Evolutionary conservation across 2,329 filamentous ascomycete genomes (phyloP).

Genomic region (Nemania sp.): DNA sequence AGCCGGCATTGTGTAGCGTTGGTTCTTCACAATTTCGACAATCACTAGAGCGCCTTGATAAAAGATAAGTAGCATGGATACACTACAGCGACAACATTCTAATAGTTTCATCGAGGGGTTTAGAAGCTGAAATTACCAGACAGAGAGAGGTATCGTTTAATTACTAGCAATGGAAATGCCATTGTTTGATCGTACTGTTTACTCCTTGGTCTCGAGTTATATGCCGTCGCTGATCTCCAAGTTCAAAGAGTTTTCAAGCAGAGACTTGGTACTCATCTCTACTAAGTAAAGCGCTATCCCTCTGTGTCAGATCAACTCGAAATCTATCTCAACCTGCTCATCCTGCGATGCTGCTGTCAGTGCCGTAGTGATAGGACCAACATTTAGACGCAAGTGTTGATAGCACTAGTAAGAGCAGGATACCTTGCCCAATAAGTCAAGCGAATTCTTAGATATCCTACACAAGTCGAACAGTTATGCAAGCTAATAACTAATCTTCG

Average conservation of each 20-base stretch:
- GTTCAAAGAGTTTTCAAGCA: slow-evolving; percentile 19
- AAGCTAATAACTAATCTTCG: too few relatives aligned
- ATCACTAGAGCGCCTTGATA: neutral
- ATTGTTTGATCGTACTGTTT: neutral
- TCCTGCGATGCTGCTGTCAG: slow-evolving; percentile 9
- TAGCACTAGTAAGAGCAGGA: too few relatives aligned
- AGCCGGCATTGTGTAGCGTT: too few relatives aligned
- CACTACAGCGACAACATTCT: neutral
- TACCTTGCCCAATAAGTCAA: too few relatives aligned
- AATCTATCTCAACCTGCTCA: slow-evolving; percentile 18
- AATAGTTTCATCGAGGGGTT: neutral
- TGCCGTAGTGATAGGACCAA: too few relatives aligned
- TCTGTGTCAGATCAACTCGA: slow-evolving; percentile 12
- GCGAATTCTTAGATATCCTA: too few relatives aligned
- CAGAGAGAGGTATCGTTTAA: neutral
- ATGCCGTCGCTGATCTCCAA: slow-evolving; percentile 6
- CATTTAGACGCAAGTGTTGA: too few relatives aligned
- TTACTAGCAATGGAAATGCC: neutral
- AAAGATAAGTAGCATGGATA: slow-evolving; percentile 3
- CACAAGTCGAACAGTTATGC: too few relatives aligned
- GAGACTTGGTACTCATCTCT: slow-evolving; percentile 11
- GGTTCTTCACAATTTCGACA: too few relatives aligned
- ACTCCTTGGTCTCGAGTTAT: slow-evolving; percentile 8
- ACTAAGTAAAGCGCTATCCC: slow-evolving; percentile 8
- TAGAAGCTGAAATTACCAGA: neutral